Evolutionary conservation across 73 alveolate species (phyloP), one percentile per base, ranked within the genome.

Genomic region (Symbiodinium natans): DNA sequence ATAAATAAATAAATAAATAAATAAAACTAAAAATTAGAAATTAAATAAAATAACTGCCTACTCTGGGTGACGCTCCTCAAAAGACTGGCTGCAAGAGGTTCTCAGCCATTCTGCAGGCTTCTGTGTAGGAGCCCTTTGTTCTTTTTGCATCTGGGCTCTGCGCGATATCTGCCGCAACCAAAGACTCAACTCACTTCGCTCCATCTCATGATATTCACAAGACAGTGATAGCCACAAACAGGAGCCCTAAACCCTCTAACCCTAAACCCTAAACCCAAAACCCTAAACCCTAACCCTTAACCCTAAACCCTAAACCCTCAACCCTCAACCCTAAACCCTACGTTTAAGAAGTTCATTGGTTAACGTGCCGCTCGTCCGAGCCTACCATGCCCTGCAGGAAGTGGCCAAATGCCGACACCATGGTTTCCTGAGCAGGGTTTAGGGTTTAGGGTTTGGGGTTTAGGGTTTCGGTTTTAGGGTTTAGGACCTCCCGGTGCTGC

Each of bases 351-450:
- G n/a, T n/a, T n/a, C n/a, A n/a, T n/a, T 46, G 13, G 59, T 13
- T 13, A 13, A 46, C 13, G 13, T 9, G 21, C 59, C 59, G 21
- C 59, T 9, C 6, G 13, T 31, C 40, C 56, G 34, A 34, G 42
- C 95, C 95, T 88, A 74, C 86, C 36, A 88, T 39, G 42, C 95
- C 95, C 74, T 63, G 95, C 46, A 88, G 46, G 43, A 88, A 88
- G 73, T 88, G 40, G 39, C 73, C 33, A 27, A 88, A 88, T 5
- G 95, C 95, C 41, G 95, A 88, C 38, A 83, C 59, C 95, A 88
- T 68, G 27, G 95, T 83, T 39, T 88, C 95, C 94, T 87, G 23
- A 33, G 63, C 39, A 1, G 77, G 77, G 15, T 19, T 19, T 27
- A 3, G 38, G 77, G 77, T 7, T 3, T 63, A 25, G 80, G 80